Evolutionary conservation across 2,329 filamentous ascomycete species (phyloP), one percentile per base, ranked within the genome.

Genomic region (Ceratocystis huliohia): DNA sequence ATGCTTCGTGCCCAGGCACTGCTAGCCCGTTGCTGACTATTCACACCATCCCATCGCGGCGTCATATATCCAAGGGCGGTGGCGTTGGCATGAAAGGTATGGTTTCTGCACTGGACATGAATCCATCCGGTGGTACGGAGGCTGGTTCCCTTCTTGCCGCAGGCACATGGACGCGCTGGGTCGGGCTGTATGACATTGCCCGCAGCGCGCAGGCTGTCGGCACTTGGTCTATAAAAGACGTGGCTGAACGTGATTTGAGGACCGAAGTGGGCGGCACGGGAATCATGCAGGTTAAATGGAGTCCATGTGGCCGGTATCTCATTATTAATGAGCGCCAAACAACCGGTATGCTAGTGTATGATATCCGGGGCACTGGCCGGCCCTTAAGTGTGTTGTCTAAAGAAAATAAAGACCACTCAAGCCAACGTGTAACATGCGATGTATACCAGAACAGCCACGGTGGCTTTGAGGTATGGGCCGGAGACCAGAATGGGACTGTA

Each of bases 81-180:
- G 83, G 84, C 46, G 79, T 87, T 6, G 84, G 84, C 57, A 86
- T 87, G 80, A 83, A 84, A 66, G 84, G 85, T 4, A 64, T 66
- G 50, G 79, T 87, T 0, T 82, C 84, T 0, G 77, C 83, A 0
- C 75, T 87, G 0, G 76, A 79, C n/a, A 73, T 78, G 1, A 81
- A 81, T 65, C 76, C 76, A 0, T 73, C 74, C 46, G 71, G 72
- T 22, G 73, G 72, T 1, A 70, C 71, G 5, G 72, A 22, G 3
- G 20, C 50, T 6, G 25, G 20, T 33, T 28, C 74, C 37, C 73
- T 86, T 33, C 69, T 86, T 44, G 84, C 84, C 0, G 84, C 84
- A 0, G 85, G 84, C 7, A 87, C 84, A 0, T 84, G 84, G 81
- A 86, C 82, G 0, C 77, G 84, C 1, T 84, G 81, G 78, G 73